Conservation (phyloP, 768 basidiomycete species). For the Lactarius sanguifluus region DNA sequence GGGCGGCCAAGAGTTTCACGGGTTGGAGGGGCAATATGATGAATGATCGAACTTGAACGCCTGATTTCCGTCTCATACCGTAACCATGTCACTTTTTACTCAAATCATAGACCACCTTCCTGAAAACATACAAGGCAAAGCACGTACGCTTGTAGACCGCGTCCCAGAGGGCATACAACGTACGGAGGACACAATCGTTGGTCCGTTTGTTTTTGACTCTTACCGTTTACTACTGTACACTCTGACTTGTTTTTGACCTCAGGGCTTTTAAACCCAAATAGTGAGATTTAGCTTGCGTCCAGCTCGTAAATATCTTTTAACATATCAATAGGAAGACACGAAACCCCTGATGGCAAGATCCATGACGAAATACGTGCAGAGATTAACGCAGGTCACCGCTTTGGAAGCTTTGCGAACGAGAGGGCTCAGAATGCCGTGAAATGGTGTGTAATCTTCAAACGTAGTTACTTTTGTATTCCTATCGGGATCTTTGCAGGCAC, state of each 20-base stretch:
- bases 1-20: too few species aligned
- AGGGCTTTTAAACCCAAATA: conserved; percentile 30
- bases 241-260: neutral
- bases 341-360: conserved; percentile 68
- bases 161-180: conserved; percentile 32
- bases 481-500: conserved; percentile 49
- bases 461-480: neutral
- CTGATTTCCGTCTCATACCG: neutral
- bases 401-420: conserved; percentile 77
- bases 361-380: conserved; percentile 69
- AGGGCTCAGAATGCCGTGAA: conserved; percentile 73
- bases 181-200: conserved; percentile 29
- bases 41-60: neutral
- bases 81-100: neutral
- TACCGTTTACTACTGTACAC: neutral
- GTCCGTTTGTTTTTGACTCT: conserved; percentile 10
- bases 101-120: neutral
- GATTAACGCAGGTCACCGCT: conserved; percentile 81
- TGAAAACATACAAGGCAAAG: neutral
- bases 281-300: conserved; percentile 16
- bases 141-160: conserved; percentile 17
- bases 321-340: conserved; percentile 55
- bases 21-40: too few species aligned
- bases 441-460: conserved; percentile 53
- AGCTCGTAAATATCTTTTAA: neutral